Evolutionary conservation across 2,329 filamentous ascomycete genomes (phyloP).

Genomic region (Pseudocercospora eumusae): DNA sequence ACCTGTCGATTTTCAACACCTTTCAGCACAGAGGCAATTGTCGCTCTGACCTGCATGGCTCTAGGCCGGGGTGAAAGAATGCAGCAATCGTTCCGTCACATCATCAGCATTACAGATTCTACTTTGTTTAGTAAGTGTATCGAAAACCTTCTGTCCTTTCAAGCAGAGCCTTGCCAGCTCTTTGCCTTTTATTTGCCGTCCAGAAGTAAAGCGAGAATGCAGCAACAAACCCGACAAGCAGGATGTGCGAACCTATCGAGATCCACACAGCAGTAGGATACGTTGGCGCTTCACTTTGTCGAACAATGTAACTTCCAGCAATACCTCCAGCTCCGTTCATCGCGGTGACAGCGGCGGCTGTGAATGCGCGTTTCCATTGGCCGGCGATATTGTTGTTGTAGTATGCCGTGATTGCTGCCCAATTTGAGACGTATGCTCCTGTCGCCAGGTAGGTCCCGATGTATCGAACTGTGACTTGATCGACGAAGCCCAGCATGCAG

Average conservation of each 20-base stretch:
- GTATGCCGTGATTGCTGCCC: conserved; percentile 66
- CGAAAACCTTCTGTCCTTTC: conserved; percentile 46
- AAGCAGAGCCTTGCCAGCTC: conserved; percentile 31
- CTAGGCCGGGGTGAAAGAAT: neutral
- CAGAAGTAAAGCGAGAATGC: conserved; percentile 35
- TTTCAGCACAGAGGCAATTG: neutral
- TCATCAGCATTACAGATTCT: conserved; percentile 5
- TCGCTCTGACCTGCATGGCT: neutral
- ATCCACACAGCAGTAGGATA: conserved; percentile 69
- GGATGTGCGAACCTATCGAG: conserved; percentile 55
- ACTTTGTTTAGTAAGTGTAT: conserved; percentile 45
- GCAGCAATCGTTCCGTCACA: neutral
- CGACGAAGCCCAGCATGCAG: conserved; percentile 64
- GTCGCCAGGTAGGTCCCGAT: conserved; percentile 66
- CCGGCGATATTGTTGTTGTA: conserved; percentile 63
- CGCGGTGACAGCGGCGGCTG: conserved; percentile 61
- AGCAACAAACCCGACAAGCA: conserved; percentile 35
- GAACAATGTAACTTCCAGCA: conserved; percentile 66
- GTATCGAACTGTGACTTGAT: conserved; percentile 63
- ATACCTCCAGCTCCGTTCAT: conserved; percentile 64
- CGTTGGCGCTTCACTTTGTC: conserved; percentile 60
- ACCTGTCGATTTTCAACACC: neutral
- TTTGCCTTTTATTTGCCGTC: conserved; percentile 34
- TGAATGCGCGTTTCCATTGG: conserved; percentile 66
- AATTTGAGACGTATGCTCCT: conserved; percentile 68